Percentiles rank a stretch among this genome's conserved stretches.
These are phyloP conservation scores for Ogataea ganodermae DNA, from an alignment of 805 yeast genomes.

Conservation along the genomic window DNA sequence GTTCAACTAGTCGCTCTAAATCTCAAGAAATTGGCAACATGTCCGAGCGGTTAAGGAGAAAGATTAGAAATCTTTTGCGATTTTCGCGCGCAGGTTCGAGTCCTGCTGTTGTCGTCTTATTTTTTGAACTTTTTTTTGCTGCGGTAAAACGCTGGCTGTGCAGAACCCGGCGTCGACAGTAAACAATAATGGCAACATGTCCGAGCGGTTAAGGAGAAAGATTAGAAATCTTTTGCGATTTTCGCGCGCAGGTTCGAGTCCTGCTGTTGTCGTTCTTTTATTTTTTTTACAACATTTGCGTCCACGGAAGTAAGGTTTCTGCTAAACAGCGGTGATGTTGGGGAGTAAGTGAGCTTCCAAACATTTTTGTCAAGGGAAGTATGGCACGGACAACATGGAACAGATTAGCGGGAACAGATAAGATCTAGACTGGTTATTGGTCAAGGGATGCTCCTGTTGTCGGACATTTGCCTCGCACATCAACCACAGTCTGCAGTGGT, in stretches of 20 bases:
- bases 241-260: slow-evolving; percentile 66
- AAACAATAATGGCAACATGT: slow-evolving; percentile 46
- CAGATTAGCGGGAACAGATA: no score
- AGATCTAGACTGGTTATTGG: no score
- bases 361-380: no score
- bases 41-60: slow-evolving; percentile 62
- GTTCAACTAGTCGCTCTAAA: not conserved
- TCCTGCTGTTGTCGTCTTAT: slow-evolving; percentile 55
- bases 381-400: no score
- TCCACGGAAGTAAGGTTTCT: no score
- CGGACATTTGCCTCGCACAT: no score
- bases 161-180: not conserved
- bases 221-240: slow-evolving; percentile 61
- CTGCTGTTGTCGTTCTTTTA: slow-evolving; percentile 51
- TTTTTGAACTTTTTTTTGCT: slow-evolving; percentile 4
- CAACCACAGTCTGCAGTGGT: not conserved
- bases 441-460: no score
- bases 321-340: no score
- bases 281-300: not conserved
- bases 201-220: slow-evolving; percentile 62
- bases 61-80: slow-evolving; percentile 62
- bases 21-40: slow-evolving; percentile 41
- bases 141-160: not conserved
- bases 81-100: slow-evolving; percentile 65
- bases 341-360: no score